Conservation (phyloP, 306 rosid genomes). For the Canavalia gladiata region DNA sequence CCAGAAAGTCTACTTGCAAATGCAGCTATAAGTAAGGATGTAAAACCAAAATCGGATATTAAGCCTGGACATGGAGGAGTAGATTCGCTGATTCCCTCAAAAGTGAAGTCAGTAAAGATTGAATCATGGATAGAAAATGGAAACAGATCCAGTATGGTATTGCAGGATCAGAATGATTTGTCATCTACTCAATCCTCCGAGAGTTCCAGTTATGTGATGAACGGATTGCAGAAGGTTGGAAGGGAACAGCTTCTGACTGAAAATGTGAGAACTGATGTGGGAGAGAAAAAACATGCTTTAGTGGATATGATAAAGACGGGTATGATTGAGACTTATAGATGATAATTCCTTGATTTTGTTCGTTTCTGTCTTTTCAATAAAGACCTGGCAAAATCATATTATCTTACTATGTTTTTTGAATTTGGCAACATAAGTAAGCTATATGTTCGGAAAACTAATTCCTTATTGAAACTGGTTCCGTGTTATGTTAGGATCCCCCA, state of each 20-base stretch:
- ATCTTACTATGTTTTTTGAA: not conserved
- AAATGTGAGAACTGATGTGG: constrained; percentile 8
- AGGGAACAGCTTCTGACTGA: constrained; percentile 5
- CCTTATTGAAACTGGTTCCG: not conserved
- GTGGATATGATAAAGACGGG: constrained; percentile 41
- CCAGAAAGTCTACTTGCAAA: constrained; percentile 4
- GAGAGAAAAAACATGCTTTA: constrained; percentile 36
- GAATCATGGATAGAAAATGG: constrained; percentile 13
- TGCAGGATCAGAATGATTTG: constrained; percentile 37
- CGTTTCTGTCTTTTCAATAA: not conserved
- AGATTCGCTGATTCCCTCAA: constrained; percentile 31
- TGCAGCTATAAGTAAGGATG: constrained; percentile 1
- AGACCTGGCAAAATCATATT: not conserved
- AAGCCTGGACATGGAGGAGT: constrained; percentile 38
- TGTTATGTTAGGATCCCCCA: no score
- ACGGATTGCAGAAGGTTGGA: constrained; percentile 9
- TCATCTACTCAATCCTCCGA: not conserved
- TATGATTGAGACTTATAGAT: constrained; percentile 6
- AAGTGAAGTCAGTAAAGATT: constrained; percentile 5
- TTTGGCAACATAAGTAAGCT: not conserved
- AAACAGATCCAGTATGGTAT: constrained; percentile 17
- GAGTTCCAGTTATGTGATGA: not conserved
- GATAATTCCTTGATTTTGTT: not conserved
- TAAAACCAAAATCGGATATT: not conserved
- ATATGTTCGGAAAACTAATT: not conserved